Conservation (phyloP, 768 basidiomycete species). For the Suillus lakei region DNA sequence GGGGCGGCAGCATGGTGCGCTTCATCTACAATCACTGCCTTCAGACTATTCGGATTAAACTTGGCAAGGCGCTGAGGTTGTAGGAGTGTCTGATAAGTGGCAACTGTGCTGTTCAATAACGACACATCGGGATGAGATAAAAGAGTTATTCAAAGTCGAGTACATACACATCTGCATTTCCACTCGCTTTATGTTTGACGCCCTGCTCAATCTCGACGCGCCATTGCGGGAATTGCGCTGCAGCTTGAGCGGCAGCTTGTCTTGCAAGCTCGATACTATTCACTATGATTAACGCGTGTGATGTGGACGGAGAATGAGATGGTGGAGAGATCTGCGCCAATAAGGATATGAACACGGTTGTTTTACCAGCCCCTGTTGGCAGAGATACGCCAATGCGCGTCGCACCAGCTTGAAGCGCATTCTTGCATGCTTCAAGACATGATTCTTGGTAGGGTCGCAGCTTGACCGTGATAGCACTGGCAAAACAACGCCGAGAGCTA, state of each 20-base stretch:
- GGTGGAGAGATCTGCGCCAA: slow-evolving; percentile 65
- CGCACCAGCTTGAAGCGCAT: slow-evolving; percentile 68
- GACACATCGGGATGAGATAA: slow-evolving; percentile 1
- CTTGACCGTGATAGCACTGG: slow-evolving; percentile 6
- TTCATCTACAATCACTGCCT: slow-evolving; percentile 87
- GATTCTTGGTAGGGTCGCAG: slow-evolving; percentile 90
- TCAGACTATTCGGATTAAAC: slow-evolving; percentile 69
- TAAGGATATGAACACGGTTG: slow-evolving; percentile 88
- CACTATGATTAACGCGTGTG: slow-evolving; percentile 79
- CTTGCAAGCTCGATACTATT: slow-evolving; percentile 88
- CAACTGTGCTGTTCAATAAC: slow-evolving; percentile 64
- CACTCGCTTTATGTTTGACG: slow-evolving; percentile 70
- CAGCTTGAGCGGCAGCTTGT: slow-evolving; percentile 81
- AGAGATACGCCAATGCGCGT: slow-evolving; percentile 83
- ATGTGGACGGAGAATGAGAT: slow-evolving; percentile 45
- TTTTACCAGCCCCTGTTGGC: slow-evolving; percentile 89
- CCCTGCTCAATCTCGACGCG: slow-evolving; percentile 94
- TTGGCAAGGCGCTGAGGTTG: slow-evolving; percentile 69
- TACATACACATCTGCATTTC: slow-evolving; percentile 79
- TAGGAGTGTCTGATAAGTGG: slow-evolving; percentile 86
- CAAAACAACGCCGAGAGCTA: slow-evolving; percentile 13
- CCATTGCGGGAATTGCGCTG: slow-evolving; percentile 69
- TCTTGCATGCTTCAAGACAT: slow-evolving; percentile 77
- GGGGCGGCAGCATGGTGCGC: slow-evolving; percentile 95
- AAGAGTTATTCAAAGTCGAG: not conserved